Conservation (phyloP, 441 rosid genomes). For the Kokia cookei region DNA sequence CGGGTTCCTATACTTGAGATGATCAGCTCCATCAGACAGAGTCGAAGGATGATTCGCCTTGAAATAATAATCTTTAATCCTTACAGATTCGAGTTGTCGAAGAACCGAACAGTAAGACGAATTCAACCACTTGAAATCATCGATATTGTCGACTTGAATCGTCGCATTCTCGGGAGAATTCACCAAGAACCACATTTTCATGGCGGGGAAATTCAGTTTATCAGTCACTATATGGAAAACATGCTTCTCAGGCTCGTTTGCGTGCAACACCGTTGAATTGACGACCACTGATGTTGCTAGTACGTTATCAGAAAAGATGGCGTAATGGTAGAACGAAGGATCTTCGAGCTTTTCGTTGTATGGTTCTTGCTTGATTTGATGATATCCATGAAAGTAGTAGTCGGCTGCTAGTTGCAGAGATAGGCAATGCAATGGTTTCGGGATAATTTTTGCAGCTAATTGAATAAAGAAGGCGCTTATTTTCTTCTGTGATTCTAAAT, state of each 20-base stretch:
- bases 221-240: constrained; percentile 92
- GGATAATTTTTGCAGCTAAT: constrained; percentile 88
- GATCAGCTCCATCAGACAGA: constrained; percentile 68
- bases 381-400: no score
- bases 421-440: constrained; percentile 81
- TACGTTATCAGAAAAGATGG: not conserved
- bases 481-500: constrained; percentile 54
- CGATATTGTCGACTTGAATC: constrained; percentile 70
- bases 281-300: not conserved
- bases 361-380: no score
- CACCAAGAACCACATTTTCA: constrained; percentile 90
- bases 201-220: constrained; percentile 76
- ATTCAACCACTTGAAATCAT: constrained; percentile 91
- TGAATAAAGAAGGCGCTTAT: constrained; percentile 84
- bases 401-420: constrained; percentile 27
- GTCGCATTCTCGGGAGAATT: constrained; percentile 66
- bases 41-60: constrained; percentile 80
- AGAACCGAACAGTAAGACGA: constrained; percentile 92
- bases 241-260: constrained; percentile 66
- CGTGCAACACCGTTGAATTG: constrained; percentile 3
- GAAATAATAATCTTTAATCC: constrained; percentile 88
- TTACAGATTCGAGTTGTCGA: constrained; percentile 88
- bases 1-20: constrained; percentile 89
- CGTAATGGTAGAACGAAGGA: not conserved
- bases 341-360: not conserved